These are phyloP conservation scores for Phaeodactylum tricornutum DNA, from an alignment of 108 stramenopile species.

Conservation along the genomic window DNA sequence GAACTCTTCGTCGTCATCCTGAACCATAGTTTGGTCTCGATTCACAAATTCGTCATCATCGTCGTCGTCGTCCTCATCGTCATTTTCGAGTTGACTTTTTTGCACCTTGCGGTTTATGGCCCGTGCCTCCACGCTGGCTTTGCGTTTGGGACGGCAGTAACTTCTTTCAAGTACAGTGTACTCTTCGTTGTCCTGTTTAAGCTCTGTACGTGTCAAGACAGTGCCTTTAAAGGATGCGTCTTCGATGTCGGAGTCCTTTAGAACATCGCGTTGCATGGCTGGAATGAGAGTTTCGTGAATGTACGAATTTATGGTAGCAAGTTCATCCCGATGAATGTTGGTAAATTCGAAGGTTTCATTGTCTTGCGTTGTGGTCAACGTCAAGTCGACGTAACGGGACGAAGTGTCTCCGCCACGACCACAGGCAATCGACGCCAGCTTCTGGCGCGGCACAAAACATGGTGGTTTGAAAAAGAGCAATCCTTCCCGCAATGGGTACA, in stretches of 20 bases:
- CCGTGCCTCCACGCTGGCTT: conserved; percentile 28
- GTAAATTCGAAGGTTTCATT: conserved; percentile 50
- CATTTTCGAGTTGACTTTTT: conserved; percentile 4
- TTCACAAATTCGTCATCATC: conserved; percentile 19
- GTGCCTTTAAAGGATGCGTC: no score
- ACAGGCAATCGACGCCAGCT: conserved; percentile 50
- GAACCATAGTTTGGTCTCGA: conserved; percentile 1
- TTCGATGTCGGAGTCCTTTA: conserved; percentile 6
- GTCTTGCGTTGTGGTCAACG: conserved; percentile 13
- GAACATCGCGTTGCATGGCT: conserved; percentile 35
- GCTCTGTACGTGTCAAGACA: no score
- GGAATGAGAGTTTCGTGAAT: conserved; percentile 62
- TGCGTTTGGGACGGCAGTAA: conserved; percentile 12
- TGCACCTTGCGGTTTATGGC: conserved; percentile 9
- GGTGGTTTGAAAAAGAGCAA: conserved; percentile 81
- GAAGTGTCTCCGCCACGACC: conserved; percentile 40
- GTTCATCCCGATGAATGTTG: conserved; percentile 68
- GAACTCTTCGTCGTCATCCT: background rate
- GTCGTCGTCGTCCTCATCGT: conserved; percentile 21
- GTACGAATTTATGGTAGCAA: conserved; percentile 48
- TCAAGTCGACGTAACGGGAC: conserved; percentile 63
- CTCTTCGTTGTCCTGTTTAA: conserved; percentile 13
- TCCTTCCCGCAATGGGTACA: conserved; percentile 66
- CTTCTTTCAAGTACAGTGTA: background rate
- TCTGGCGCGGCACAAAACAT: conserved; percentile 44